A percentile compares a stretch with the other conserved stretches of the same genome.
Evolutionary conservation across 2,329 filamentous ascomycete genomes (phyloP).

Genomic region (Penicillium freii): DNA sequence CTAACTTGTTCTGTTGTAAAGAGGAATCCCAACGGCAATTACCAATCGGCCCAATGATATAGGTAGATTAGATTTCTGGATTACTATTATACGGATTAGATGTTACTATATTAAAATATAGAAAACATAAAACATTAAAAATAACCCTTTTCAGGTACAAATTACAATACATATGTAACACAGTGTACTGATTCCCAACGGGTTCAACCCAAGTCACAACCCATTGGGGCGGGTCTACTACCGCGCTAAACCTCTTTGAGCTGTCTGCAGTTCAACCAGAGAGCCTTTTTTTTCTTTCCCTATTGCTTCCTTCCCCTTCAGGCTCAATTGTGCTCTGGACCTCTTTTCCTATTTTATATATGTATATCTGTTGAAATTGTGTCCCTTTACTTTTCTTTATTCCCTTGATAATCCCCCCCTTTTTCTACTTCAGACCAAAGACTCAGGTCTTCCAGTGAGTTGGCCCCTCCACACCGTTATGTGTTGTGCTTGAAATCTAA

Average conservation of each 20-base stretch:
- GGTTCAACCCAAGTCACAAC: constrained; percentile 16
- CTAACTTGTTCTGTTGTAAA: too few species aligned
- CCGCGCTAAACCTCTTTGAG: constrained; percentile 36
- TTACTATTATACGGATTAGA: not conserved
- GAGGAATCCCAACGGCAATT: not conserved
- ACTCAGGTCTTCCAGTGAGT: constrained; percentile 1
- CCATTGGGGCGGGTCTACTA: constrained; percentile 25
- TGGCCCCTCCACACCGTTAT: not conserved
- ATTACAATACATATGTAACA: constrained; percentile 2
- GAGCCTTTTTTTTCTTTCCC: constrained; percentile 17
- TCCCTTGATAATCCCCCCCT: constrained; percentile 9
- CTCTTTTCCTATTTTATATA: constrained; percentile 11
- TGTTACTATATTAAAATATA: not conserved
- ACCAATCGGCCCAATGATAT: not conserved
- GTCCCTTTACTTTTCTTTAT: constrained; percentile 10
- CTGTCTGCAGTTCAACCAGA: constrained; percentile 33
- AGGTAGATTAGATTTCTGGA: not conserved
- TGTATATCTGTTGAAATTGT: constrained; percentile 11
- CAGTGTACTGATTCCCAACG: constrained; percentile 5
- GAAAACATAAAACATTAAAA: not conserved
- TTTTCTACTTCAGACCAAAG: not conserved
- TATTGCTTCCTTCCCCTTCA: constrained; percentile 7
- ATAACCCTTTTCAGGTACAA: not conserved
- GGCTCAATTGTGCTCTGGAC: constrained; percentile 9
- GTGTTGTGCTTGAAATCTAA: not conserved